Conservation (phyloP, 176 grass and related monocot species). For the Elymus sibiricus region DNA sequence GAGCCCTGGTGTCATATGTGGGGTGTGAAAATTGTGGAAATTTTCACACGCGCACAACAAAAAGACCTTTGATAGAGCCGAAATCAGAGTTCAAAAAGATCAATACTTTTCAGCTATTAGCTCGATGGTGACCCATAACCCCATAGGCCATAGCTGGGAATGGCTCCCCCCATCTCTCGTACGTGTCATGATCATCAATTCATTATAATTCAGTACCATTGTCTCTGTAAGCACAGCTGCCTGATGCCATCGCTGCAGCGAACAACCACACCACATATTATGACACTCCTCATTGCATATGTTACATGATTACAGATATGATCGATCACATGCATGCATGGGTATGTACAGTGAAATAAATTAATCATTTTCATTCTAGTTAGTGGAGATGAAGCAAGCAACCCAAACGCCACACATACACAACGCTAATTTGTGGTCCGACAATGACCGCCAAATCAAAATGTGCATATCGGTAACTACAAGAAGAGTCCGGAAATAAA, state of each 20-base stretch:
- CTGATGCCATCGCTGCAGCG: not conserved
- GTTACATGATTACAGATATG: not conserved
- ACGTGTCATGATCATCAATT: constrained; percentile 13
- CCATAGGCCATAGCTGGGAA: not conserved
- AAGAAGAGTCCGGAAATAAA: too few relatives aligned
- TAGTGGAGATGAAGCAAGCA: not conserved
- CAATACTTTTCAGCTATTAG: not conserved
- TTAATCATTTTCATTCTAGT: not conserved
- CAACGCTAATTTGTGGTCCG: not conserved
- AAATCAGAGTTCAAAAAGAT: not conserved
- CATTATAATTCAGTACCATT: not conserved
- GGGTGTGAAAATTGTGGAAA: not conserved
- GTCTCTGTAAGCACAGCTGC: not conserved
- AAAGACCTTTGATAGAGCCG: not conserved
- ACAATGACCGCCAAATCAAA: not conserved
- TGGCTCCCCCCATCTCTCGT: not conserved
- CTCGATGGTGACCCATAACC: not conserved
- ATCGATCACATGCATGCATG: not conserved
- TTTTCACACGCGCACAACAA: not conserved
- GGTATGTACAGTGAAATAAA: not conserved
- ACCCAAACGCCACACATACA: too few relatives aligned
- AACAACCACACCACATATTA: constrained; percentile 7
- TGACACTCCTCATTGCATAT: not conserved
- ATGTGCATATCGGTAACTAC: too few relatives aligned
- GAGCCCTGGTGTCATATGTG: not conserved